Conservation (phyloP, 495 filamentous ascomycete species). For the Aspergillus indologenus region DNA sequence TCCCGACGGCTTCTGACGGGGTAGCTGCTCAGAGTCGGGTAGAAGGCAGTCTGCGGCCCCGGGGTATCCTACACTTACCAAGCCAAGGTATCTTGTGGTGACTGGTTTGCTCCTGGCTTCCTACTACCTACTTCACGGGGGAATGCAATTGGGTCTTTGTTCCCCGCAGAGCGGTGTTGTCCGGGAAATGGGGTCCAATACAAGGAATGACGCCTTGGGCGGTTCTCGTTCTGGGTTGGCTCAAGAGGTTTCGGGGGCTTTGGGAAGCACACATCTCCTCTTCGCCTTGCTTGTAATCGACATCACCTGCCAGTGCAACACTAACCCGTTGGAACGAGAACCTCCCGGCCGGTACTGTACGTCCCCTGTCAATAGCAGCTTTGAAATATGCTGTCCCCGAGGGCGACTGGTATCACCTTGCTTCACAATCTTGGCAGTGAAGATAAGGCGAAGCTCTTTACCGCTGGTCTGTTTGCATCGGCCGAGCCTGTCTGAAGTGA, state of each 20-base stretch:
- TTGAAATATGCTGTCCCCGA: neutral
- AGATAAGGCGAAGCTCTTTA: constrained; percentile 8
- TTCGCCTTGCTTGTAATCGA: neutral
- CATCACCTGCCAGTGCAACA: neutral
- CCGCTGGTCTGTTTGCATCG: constrained; percentile 2
- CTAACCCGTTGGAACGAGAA: neutral
- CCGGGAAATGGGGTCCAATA: neutral
- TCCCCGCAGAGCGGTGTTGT: neutral
- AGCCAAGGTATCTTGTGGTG: neutral
- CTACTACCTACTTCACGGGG: neutral
- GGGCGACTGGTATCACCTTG: constrained; percentile 9
- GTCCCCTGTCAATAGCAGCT: too few species aligned
- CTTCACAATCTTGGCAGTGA: neutral
- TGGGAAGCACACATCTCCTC: neutral
- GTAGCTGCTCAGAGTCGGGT: constrained; percentile 8
- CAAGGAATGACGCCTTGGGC: neutral
- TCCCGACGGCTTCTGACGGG: neutral
- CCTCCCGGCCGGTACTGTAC: constrained; percentile 4
- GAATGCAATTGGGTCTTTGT: neutral
- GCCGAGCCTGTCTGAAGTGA: neutral
- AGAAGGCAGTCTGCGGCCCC: neutral
- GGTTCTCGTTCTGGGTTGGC: neutral
- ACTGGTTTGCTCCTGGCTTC: neutral
- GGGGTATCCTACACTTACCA: too few species aligned
- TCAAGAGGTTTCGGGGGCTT: neutral